These are phyloP conservation scores for Amphirosellinia nigrospora DNA, from an alignment of 495 filamentous ascomycete genomes.

Conservation along the genomic window DNA sequence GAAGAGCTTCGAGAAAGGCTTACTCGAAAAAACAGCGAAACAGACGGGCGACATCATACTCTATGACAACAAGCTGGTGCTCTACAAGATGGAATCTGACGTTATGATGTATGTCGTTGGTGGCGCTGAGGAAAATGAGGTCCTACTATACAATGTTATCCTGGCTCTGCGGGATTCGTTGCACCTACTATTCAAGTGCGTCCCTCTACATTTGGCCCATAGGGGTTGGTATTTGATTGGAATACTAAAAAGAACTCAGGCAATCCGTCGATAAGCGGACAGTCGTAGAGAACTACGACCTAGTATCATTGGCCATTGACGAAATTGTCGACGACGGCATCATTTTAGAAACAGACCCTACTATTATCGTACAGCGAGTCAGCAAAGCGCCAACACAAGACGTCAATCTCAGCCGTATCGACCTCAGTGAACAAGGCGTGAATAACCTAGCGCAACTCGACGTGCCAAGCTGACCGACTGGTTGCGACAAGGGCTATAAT, in stretches of 20 bases:
- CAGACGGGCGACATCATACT: constrained; percentile 93
- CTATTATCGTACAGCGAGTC: constrained; percentile 87
- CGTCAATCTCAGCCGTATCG: constrained; percentile 88
- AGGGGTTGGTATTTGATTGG: neutral
- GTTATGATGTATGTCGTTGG: constrained; percentile 97
- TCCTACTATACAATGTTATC: constrained; percentile 92
- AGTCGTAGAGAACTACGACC: constrained; percentile 96
- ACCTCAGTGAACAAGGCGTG: constrained; percentile 94
- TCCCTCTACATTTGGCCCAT: constrained; percentile 13
- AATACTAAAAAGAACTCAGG: constrained; percentile 48
- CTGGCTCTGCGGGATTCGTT: constrained; percentile 86
- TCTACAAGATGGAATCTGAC: constrained; percentile 97
- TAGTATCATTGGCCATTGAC: constrained; percentile 87
- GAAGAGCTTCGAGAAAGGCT: constrained; percentile 93
- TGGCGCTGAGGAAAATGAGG: constrained; percentile 92
- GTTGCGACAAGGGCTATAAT: constrained; percentile 77
- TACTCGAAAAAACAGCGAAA: constrained; percentile 96
- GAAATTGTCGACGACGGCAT: constrained; percentile 97
- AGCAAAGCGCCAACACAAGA: constrained; percentile 92
- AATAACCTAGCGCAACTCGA: constrained; percentile 93
- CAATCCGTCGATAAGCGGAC: constrained; percentile 97
- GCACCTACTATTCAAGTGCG: constrained; percentile 90
- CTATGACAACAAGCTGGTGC: constrained; percentile 91
- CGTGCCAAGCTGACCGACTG: constrained; percentile 90
- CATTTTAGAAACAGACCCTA: constrained; percentile 94